phyloP scores from a whole-genome alignment of 805 yeast species.

The Wickerhamomyces subpelliculosus region DNA sequence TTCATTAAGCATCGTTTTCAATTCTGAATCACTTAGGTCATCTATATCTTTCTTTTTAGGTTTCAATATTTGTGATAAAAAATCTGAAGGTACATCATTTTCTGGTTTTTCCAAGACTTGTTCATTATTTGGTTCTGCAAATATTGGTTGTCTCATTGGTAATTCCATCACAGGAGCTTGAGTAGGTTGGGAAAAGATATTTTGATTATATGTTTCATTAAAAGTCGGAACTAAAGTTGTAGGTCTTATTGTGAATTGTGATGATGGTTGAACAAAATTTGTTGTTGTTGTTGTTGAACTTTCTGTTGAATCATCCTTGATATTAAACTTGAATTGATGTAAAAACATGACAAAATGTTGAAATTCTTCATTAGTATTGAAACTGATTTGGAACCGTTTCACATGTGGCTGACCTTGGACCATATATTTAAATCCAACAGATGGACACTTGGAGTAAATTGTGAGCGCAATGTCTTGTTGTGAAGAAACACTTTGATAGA shows the following conservation, averaged over 20 bases:
- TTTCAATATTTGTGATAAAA: conserved; percentile 12
- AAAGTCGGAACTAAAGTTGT: background rate
- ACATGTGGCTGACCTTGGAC: background rate
- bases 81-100: background rate
- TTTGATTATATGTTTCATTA: background rate
- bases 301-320: background rate
- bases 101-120: background rate
- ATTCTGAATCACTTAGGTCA: conserved; percentile 12
- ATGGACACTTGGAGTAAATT: conserved; percentile 15
- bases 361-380: conserved; percentile 1
- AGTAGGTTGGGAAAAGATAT: conserved; percentile 2
- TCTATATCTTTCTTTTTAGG: conserved; percentile 2
- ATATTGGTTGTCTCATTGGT: background rate
- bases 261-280: background rate
- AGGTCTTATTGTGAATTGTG: background rate
- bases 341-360: background rate
- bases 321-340: background rate
- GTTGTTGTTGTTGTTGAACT: background rate
- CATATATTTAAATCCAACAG: conserved; percentile 16
- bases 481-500: background rate
- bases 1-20: conserved; percentile 10
- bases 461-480: background rate
- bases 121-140: background rate
- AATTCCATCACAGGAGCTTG: background rate
- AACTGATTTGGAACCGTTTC: conserved; percentile 10